Conservation (phyloP, 2,329 filamentous ascomycete genomes). For the Nemania sp. region DNA sequence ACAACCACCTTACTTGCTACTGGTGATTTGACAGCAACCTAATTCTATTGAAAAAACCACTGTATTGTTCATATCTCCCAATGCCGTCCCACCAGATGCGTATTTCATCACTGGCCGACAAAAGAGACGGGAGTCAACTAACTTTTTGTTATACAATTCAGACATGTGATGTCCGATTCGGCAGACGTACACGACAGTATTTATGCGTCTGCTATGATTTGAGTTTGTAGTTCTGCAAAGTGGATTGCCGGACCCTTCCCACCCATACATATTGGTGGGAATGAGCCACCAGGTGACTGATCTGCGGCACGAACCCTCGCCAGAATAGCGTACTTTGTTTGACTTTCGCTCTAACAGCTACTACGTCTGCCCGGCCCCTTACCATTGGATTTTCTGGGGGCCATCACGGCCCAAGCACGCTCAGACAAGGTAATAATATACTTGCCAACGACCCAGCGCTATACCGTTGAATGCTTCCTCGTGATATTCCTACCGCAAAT, state of each 20-base stretch:
- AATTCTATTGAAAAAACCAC: too few relatives aligned
- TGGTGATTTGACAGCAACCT: too few relatives aligned
- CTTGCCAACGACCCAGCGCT: slow-evolving; percentile 11
- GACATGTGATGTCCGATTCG: background rate
- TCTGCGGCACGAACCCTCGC: background rate
- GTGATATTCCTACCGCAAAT: slow-evolving; percentile 1
- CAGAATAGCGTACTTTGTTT: background rate
- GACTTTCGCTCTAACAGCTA: background rate
- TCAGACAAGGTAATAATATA: background rate
- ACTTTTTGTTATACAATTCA: slow-evolving; percentile 4
- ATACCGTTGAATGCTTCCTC: slow-evolving; percentile 13
- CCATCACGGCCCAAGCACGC: background rate
- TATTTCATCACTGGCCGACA: background rate
- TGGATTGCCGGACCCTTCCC: background rate
- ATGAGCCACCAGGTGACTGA: background rate
- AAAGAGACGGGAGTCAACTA: background rate
- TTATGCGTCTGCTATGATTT: background rate
- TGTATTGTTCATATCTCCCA: background rate
- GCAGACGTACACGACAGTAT: background rate
- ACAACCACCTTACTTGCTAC: too few relatives aligned
- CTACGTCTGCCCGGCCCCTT: background rate
- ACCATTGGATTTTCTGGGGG: background rate
- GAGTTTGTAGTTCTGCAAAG: background rate
- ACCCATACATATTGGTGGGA: background rate
- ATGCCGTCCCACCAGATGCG: background rate